Base-by-base conservation (phyloP, 2,329 filamentous ascomycete species). In the Aspergillus nomiae region DNA sequence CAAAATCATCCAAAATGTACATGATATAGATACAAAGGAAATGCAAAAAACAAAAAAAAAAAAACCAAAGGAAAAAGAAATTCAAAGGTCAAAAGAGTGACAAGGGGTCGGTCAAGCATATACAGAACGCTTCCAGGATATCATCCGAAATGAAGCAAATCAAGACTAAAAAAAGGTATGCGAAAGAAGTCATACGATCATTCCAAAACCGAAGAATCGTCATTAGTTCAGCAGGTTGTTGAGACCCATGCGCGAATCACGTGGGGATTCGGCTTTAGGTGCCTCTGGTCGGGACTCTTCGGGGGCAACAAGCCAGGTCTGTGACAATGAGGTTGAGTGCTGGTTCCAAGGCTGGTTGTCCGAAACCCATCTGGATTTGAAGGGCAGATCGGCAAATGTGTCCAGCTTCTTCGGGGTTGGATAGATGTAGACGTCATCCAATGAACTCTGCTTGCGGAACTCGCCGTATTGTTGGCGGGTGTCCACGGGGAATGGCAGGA, bases 161-260 rank as follows among this genome's bases (percentile, higher is more conserved):
- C 58, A 70, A 59, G 62, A 59, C 57, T n/a, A 64, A 56, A 59
- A 64, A 58, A 63, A 58, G 5, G 34, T 36, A 28, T 61, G 45
- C 61, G 61, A 63, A 64, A 61, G 45, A 65, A 61, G 53, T 70
- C 68, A 65, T 69, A 67, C 65, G 67, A 63, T 73, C 70, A 62
- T 74, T 64, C 50, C 62, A 63, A 65, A 54, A 59, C 55, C 55
- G 55, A 51, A 58, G 57, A 59, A 59, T 46, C 41, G 26, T 64
- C 60, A 60, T 75, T 67, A 79, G 62, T 80, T 80, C 41, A 80
- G 70, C 53, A 80, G 67, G 24, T 72, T 77, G 60, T 75, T 67
- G 41, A 80, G 69, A 32, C 77, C 77, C 76, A 80, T 80, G 21
- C 78, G 76, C 26, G 73, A 76, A 64, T 80, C 78, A 32, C 77